Conservation (phyloP, 306 rosid genomes). For the Cajanus cajan region DNA sequence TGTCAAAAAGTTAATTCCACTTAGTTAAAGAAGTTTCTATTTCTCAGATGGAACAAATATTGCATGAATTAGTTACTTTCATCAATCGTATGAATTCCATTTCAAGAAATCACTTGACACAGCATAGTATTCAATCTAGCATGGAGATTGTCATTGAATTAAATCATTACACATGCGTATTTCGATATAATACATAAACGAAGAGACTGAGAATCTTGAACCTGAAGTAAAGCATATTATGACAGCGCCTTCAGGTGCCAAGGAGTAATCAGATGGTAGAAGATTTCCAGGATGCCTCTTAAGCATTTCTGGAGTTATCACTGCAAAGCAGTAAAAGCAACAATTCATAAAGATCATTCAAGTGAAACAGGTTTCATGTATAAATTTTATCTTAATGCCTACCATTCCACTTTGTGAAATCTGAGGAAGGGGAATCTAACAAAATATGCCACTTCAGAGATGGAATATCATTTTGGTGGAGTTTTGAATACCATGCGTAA, state of each 20-base stretch:
- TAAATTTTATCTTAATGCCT: slow-evolving; percentile 4
- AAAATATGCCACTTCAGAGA: slow-evolving; percentile 66
- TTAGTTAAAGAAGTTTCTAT: background rate
- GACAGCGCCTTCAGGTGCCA: slow-evolving; percentile 67
- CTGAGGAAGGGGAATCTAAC: slow-evolving; percentile 49
- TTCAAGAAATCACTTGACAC: background rate
- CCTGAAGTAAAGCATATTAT: slow-evolving; percentile 94
- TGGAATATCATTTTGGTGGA: slow-evolving; percentile 47
- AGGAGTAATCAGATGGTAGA: slow-evolving; percentile 45
- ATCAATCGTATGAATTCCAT: background rate
- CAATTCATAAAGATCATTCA: slow-evolving; percentile 5
- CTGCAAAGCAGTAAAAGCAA: slow-evolving; percentile 40
- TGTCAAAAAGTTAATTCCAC: background rate
- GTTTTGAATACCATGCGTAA: slow-evolving; percentile 53
- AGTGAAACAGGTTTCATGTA: background rate
- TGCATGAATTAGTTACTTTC: background rate
- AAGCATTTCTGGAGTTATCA: slow-evolving; percentile 51
- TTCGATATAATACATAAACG: background rate
- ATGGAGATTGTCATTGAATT: background rate
- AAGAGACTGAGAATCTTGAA: slow-evolving; percentile 31
- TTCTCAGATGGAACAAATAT: background rate
- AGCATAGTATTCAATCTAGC: background rate
- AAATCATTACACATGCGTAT: background rate
- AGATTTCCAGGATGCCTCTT: slow-evolving; percentile 41
- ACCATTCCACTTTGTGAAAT: slow-evolving; percentile 45